These are phyloP conservation scores for Secale cereale DNA, from an alignment of 176 grass and related monocot species.

Conservation along the genomic window DNA sequence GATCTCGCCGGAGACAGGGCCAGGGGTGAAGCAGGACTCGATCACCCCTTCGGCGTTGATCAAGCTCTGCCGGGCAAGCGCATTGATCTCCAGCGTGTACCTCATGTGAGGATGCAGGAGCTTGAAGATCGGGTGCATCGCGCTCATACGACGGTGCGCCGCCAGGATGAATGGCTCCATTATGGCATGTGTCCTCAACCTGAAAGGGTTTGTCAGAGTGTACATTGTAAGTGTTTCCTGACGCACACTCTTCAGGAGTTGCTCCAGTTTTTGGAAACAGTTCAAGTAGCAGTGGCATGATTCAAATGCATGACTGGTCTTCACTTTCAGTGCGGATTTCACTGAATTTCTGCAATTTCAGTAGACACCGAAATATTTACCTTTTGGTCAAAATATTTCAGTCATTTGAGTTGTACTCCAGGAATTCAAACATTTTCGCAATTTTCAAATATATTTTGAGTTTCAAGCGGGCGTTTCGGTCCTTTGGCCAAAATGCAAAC, in stretches of 20 bases:
- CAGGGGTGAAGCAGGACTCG: constrained; percentile 90
- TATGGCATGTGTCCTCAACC: constrained; percentile 84
- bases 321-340: too few species aligned
- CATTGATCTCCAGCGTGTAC: constrained; percentile 97
- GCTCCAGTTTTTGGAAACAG: background rate
- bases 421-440: too few species aligned
- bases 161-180: constrained; percentile 99
- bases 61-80: constrained; percentile 87
- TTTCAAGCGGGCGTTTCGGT: too few species aligned
- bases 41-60: constrained; percentile 94
- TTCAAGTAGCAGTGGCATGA: background rate
- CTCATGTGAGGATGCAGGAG: constrained; percentile 89
- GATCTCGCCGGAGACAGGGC: constrained; percentile 74
- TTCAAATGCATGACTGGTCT: background rate
- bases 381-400: too few species aligned
- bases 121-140: constrained; percentile 95
- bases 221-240: background rate
- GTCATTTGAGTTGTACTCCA: too few species aligned
- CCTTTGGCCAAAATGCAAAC: too few species aligned
- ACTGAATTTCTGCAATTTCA: too few species aligned
- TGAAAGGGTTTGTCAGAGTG: constrained; percentile 22
- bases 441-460: too few species aligned
- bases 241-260: background rate
- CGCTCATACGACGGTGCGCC: constrained; percentile 75
- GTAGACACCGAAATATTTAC: too few species aligned